Conservation (phyloP, 148 eudicot species). For the Vaccinium vitisidaea region DNA sequence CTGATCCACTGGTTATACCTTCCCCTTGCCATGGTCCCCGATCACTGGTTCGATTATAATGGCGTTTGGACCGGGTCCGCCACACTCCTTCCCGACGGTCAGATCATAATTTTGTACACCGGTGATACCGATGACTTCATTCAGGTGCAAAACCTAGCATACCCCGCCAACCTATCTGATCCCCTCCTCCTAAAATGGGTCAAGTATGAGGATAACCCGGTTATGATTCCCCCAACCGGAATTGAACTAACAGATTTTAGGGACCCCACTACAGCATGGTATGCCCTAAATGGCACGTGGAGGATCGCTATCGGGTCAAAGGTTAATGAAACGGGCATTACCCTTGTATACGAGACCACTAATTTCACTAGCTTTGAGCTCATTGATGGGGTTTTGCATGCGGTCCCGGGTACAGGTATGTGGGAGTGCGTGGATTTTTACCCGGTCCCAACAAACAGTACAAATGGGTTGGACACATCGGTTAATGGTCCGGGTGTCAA, state of each 20-base stretch:
- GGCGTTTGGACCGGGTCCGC: constrained; percentile 99
- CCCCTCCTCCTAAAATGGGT: constrained; percentile 84
- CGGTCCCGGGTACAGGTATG: constrained; percentile 83
- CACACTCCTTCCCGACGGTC: constrained; percentile 73
- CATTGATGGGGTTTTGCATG: constrained; percentile 50
- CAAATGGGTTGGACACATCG: constrained; percentile 65
- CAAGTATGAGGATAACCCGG: constrained; percentile 80
- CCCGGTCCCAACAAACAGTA: constrained; percentile 49
- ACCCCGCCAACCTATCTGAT: constrained; percentile 84
- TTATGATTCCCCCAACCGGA: constrained; percentile 74
- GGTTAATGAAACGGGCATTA: constrained; percentile 54
- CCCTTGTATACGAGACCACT: constrained; percentile 57
- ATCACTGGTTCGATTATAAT: constrained; percentile 66
- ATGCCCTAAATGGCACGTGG: constrained; percentile 67
- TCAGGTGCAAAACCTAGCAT: constrained; percentile 87
- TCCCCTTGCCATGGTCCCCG: constrained; percentile 69
- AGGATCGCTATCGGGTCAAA: constrained; percentile 68
- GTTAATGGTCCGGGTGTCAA: constrained; percentile 58
- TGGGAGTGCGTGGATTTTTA: constrained; percentile 97
- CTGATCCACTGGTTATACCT: constrained; percentile 79
- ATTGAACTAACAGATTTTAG: constrained; percentile 60
- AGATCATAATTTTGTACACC: constrained; percentile 72
- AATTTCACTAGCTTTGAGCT: constrained; percentile 59
- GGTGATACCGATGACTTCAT: constrained; percentile 58
- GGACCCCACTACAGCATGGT: constrained; percentile 91